Evolutionary conservation across 2,329 filamentous ascomycete genomes (phyloP).

Genomic region (Alternaria sp.): DNA sequence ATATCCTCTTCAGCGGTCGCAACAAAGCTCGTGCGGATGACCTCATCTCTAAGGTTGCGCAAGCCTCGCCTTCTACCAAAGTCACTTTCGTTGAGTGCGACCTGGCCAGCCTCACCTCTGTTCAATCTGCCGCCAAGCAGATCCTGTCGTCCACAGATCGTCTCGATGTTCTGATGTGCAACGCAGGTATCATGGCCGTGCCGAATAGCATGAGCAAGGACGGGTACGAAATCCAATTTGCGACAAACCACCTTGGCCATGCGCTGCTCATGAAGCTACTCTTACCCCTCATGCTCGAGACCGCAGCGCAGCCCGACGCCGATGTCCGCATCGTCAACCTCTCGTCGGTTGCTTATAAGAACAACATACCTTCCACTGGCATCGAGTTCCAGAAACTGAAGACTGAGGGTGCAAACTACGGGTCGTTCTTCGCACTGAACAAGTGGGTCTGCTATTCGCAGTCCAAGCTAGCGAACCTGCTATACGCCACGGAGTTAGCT

Average conservation of each 20-base stretch:
- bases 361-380: slow-evolving; percentile 34
- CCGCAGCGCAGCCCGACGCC: slow-evolving; percentile 47
- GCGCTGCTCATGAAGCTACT: slow-evolving; percentile 58
- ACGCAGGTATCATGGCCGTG: slow-evolving; percentile 56
- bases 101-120: slow-evolving; percentile 10
- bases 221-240: slow-evolving; percentile 61
- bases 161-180: slow-evolving; percentile 58
- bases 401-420: slow-evolving; percentile 27
- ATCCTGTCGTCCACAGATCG: slow-evolving; percentile 45
- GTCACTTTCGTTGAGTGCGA: slow-evolving; percentile 10
- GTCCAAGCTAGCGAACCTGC: slow-evolving; percentile 61
- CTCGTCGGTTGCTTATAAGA: slow-evolving; percentile 41
- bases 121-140: slow-evolving; percentile 10
- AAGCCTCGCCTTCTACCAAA: slow-evolving; percentile 53
- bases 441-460: slow-evolving; percentile 57
- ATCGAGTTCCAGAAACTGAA: slow-evolving; percentile 41
- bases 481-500: slow-evolving; percentile 56
- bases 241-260: slow-evolving; percentile 62
- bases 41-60: slow-evolving; percentile 51
- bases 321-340: slow-evolving; percentile 59
- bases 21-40: slow-evolving; percentile 51
- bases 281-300: slow-evolving; percentile 53
- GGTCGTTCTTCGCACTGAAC: slow-evolving; percentile 36
- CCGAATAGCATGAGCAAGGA: slow-evolving; percentile 54
- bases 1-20: slow-evolving; percentile 59